Evolutionary conservation across 2,329 filamentous ascomycete species (phyloP), one percentile per base, ranked within the genome.

Genomic region (Coleophoma eucalyptorum): DNA sequence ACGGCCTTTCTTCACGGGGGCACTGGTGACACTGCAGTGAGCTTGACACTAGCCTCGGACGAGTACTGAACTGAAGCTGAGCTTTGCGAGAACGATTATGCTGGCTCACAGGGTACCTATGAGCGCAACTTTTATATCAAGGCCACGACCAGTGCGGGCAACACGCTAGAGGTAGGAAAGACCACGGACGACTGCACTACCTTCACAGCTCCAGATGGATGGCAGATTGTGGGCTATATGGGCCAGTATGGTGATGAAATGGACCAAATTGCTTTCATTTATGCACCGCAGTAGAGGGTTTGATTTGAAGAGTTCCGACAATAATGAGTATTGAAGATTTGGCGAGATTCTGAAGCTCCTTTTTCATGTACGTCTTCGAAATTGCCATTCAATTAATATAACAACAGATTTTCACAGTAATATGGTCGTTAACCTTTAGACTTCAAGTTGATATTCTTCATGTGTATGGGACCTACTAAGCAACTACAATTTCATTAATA

Each of bases 191-290:
- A 76, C 52, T 83, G 78, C 59, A 60, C 65, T 5, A 71, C 69
- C 2, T 75, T 70, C 46, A 65, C 59, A n/a, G 77, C 76, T 2
- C 74, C 74, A 16, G 51, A 53, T 1, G 78, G 77, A 3, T 80
- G 73, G 69, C 71, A 72, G 48, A 74, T 81, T 60, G 72, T 78
- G 16, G 78, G 78, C 3, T 79, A 74, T 56, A 59, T 74, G 48
- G 78, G 79, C 15, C 72, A 77, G 58, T 66, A 61, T 52, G 80
- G 77, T 0, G 76, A 79, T 51, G 78, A 82, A 65, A 59, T 84
- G 43, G 80, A 83, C 61, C 73, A 76, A 62, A 58, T 83, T 34
- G 79, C 65, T 0, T 74, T 78, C 52, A 63, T 76, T 26, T 78
- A 73, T 53, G 73, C 70, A 16, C 70, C 69, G n/a, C 66, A 69